Percentiles rank a stretch among this genome's conserved stretches.
These are phyloP conservation scores for Cairneyella variabilis DNA, from an alignment of 495 filamentous ascomycete genomes.

Conservation along the genomic window DNA sequence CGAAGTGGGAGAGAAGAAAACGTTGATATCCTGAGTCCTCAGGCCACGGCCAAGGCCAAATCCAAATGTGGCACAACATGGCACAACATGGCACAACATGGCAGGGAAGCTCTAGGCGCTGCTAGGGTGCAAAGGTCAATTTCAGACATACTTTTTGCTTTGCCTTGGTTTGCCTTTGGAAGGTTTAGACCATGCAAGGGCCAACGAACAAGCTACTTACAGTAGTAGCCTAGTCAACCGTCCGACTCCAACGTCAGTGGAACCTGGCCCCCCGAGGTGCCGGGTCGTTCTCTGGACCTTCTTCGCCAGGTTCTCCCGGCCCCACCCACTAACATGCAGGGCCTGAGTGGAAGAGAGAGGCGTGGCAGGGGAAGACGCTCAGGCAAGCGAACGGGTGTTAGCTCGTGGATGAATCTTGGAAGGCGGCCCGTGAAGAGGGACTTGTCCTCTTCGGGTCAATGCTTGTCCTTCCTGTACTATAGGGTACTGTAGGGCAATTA, in stretches of 20 bases:
- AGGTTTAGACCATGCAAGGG: constrained; percentile 1
- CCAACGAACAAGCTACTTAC: not conserved
- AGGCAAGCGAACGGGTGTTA: too few species aligned
- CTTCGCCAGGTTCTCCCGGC: not conserved
- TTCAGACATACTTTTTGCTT: too few species aligned
- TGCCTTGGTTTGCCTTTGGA: too few species aligned
- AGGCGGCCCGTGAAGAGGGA: not conserved
- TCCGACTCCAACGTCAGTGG: constrained; percentile 1
- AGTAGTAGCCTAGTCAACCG: not conserved
- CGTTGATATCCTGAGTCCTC: not conserved
- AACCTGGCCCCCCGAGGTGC: constrained; percentile 6
- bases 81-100: constrained; percentile 7
- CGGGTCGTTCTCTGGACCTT: constrained; percentile 9
- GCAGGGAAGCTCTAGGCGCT: constrained; percentile 15
- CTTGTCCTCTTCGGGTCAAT: too few species aligned
- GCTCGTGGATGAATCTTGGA: too few species aligned
- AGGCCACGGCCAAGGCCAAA: too few species aligned
- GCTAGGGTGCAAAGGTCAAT: too few species aligned
- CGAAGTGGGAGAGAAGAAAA: too few species aligned
- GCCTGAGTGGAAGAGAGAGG: not conserved
- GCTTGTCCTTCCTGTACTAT: not conserved
- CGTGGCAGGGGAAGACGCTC: too few species aligned
- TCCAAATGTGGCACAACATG: too few species aligned
- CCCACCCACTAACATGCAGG: not conserved
- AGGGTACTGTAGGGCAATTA: too few species aligned